Evolutionary conservation across 2,329 filamentous ascomycete species (phyloP), one percentile per base, ranked within the genome.

Genomic region (Leptosphaerulina australis): DNA sequence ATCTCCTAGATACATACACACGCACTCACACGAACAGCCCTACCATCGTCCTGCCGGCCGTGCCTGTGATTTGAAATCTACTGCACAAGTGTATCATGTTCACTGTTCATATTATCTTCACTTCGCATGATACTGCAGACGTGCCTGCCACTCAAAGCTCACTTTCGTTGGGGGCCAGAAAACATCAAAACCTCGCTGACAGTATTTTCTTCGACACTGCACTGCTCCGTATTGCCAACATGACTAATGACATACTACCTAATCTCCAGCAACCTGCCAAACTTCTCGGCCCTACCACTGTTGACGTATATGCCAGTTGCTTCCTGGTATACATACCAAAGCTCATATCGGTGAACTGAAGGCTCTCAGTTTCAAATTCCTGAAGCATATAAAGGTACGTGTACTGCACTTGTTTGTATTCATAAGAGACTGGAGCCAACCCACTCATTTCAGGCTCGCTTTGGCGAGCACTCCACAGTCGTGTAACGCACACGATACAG

Each of bases 381-480:
- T 68, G 14, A 20, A 52, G 15, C 61, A 59, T 10, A 35, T 62
- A 11, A 63, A 62, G 44, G 66, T 66, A 53, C 36, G 49, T 21
- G 2, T 11, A n/a, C 36, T 26, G 17, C 14, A 11, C 5, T 8
- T 10, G n/a, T 4, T 5, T 18, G 3, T 1, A 2, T 20, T 9
- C 11, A 58, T 12, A 9, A 12, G 25, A n/a, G 5, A 22, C 5
- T 10, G 4, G n/a, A 4, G 12, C 36, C 24, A 25, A 34, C 31
- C 31, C n/a, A 8, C 7, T 2, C 22, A 2, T 33, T 21, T 7
- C n/a, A 70, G 64, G 24, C 35, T 22, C 51, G 55, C 5, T 68
- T 70, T n/a, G 66, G 67, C 12, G 51, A 58, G 14, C 37, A 53
- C 1, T 69, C 68, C 26, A 7, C 51, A 68, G 36, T 48, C 59